phyloP scores from a whole-genome alignment of 805 yeast species.

The Metschnikowia sp. region DNA sequence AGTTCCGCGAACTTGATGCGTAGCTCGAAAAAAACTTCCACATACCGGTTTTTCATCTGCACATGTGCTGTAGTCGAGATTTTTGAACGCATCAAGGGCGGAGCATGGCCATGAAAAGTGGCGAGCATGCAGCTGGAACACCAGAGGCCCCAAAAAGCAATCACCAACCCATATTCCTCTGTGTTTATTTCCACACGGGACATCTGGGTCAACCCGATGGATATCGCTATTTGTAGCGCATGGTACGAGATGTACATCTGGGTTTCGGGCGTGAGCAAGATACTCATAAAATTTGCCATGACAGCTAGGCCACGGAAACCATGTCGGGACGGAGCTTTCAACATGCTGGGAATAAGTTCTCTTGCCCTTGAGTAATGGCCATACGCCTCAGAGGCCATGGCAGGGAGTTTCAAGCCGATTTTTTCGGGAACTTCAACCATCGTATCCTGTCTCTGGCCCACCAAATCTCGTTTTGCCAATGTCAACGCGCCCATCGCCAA shows the following conservation, averaged over 20 bases:
- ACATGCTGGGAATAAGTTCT: not conserved
- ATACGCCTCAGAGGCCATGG: not conserved
- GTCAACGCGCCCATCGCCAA: not conserved
- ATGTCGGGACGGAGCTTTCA: not conserved
- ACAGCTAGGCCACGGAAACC: not conserved
- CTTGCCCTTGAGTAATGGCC: not conserved
- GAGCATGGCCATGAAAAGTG: not conserved
- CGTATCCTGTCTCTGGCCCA: not conserved
- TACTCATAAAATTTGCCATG: not conserved
- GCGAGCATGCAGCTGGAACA: not conserved
- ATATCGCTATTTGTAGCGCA: not conserved
- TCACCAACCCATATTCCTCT: not conserved
- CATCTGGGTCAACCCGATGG: not conserved
- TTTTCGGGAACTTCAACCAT: not conserved
- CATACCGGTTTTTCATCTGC: not conserved
- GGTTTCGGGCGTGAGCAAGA: not conserved
- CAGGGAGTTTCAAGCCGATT: not conserved
- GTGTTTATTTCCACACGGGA: not conserved
- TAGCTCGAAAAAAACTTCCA: not conserved
- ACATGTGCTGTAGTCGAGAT: not conserved
- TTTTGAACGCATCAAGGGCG: not conserved
- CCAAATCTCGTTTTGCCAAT: not conserved
- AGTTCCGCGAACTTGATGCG: not conserved
- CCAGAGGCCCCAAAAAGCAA: not conserved
- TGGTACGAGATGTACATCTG: not conserved